Base-by-base conservation (phyloP, 345 rosid species). In the Boechera divaricarpa region DNA sequence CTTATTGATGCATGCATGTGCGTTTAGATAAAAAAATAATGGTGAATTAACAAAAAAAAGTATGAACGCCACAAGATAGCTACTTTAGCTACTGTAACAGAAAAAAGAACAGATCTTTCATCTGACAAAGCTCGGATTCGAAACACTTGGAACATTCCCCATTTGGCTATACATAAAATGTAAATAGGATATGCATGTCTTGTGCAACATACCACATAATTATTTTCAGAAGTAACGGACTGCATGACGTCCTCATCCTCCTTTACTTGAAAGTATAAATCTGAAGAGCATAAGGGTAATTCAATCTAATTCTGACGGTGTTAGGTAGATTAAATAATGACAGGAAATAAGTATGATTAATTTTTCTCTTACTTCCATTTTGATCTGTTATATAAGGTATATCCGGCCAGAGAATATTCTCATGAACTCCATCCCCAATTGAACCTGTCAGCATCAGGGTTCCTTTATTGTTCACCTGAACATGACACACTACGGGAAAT, bases 391-490 rank as follows among this genome's bases (percentile, higher is more conserved):
- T 83, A 67, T 89, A 95, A 79, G 88, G 91, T 83, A 95, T 77
- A 76, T 91, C 99, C 16, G 98, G 91, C 91, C 90, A 88, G 73
- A 92, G 72, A 79, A 95, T 72, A 69, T 89, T 88, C 77, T 91
- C 97, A 70, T 89, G 90, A 78, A 86, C 73, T 60, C 86, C 96
- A 78, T 84, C 89, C 71, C 83, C 74, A 42, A 86, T 72, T 74
- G 89, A 51, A 69, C 82, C 88, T 2, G 89, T 85, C 80, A 92
- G 81, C 89, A 91, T 81, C 74, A 95, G 54, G 5, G 94, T 88
- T 68, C 98, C 98, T 86, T 84, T 89, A 79, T 77, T 80, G 83
- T 89, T 95, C 72, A 90, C 97, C 99, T 95, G 86, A 75, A 87
- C 72, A 81, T 32, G 62, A 86, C 88, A 82, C 80, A 82, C 91